Evolutionary conservation across 169 alveolate genomes (phyloP).

Genomic region (Plasmodium relictum): DNA sequence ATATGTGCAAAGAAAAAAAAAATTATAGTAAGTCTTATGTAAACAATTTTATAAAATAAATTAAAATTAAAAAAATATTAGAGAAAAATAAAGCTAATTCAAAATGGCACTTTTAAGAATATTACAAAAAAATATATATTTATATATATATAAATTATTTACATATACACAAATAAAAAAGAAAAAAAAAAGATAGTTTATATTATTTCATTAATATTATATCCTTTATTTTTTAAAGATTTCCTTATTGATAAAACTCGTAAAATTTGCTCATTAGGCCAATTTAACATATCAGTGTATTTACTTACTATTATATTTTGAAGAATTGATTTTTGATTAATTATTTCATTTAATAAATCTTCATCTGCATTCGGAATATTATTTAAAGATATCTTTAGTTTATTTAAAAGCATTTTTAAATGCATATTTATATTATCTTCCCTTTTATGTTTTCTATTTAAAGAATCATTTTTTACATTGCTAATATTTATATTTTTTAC

Average conservation of each 20-base stretch:
- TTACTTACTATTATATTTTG: conserved; percentile 41
- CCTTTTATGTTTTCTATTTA: neutral
- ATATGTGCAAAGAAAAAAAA: too few relatives aligned
- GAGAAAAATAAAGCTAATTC: too few relatives aligned
- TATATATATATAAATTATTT: too few relatives aligned
- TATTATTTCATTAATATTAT: conserved; percentile 23
- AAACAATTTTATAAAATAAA: too few relatives aligned
- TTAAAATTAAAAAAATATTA: too few relatives aligned
- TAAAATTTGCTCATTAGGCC: conserved; percentile 38
- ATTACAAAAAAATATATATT: too few relatives aligned
- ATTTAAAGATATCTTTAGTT: conserved; percentile 23
- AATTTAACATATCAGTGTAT: conserved; percentile 36
- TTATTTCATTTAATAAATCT: conserved; percentile 35
- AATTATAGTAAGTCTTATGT: too few relatives aligned
- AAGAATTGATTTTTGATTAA: conserved; percentile 36
- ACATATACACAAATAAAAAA: too few relatives aligned
- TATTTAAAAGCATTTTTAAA: conserved; percentile 11
- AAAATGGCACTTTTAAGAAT: too few relatives aligned
- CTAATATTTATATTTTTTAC: conserved; percentile 3
- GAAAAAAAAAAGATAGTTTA: too few relatives aligned
- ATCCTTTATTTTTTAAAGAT: conserved; percentile 23
- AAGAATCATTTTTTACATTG: neutral
- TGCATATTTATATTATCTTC: neutral
- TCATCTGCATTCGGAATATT: conserved; percentile 68
- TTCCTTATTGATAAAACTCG: conserved; percentile 50